Evolutionary conservation across 805 yeast species (phyloP).

Genomic region (Saccharomycopsis fodiens): DNA sequence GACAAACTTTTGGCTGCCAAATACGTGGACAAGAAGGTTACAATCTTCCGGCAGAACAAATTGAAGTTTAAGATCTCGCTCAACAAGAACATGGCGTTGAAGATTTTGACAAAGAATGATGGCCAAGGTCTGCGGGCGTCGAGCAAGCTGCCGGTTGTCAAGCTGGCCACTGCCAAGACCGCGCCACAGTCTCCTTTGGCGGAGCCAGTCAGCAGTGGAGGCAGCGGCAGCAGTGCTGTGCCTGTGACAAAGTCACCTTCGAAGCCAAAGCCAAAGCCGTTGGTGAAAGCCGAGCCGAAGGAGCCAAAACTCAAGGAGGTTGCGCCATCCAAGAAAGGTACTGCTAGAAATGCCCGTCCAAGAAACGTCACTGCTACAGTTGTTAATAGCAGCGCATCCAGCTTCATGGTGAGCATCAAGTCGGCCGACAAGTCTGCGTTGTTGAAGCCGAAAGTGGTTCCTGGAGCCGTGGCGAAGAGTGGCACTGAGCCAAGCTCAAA

Average conservation of each 20-base stretch:
- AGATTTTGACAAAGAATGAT: slow-evolving; percentile 12
- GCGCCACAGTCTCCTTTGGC: not conserved
- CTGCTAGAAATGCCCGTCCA: not conserved
- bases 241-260: not conserved
- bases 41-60: slow-evolving; percentile 28
- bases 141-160: not conserved
- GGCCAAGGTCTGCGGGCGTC: not conserved
- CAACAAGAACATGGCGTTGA: slow-evolving; percentile 19
- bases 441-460: not conserved
- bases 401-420: not conserved
- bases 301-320: not conserved
- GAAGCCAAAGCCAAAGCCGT: not conserved
- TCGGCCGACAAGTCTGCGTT: slow-evolving; percentile 4
- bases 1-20: slow-evolving; percentile 59
- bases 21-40: slow-evolving; percentile 42
- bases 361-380: slow-evolving; percentile 3
- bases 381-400: not conserved
- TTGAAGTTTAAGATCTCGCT: slow-evolving; percentile 19
- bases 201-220: not conserved
- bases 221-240: not conserved
- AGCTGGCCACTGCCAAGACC: not conserved
- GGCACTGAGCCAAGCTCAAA: not conserved
- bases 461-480: not conserved
- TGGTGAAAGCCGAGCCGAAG: not conserved
- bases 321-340: not conserved